Base-by-base conservation (phyloP, 768 basidiomycete genomes). In the Mycena polygramma region DNA sequence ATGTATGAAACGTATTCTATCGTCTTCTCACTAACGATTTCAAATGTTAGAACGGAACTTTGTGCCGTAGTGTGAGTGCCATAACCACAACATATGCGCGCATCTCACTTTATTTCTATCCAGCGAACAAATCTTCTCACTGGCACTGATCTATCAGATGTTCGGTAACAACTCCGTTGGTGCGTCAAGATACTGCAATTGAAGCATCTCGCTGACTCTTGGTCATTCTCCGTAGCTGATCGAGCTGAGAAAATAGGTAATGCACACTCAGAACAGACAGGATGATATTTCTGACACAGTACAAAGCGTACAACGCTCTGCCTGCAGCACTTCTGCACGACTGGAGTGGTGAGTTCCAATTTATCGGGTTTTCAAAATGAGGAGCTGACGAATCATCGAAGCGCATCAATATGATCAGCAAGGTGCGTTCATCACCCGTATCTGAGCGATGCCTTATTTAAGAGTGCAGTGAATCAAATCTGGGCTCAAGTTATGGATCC, bases 391-490 rank as follows among this genome's bases (percentile, higher is more conserved):
- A n/a, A 57, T 30, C 8, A 20, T 37, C 13, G 30, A 52, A 83
- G 82, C 82, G 5, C 83, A 84, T 51, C 83, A 84, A 63, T 84
- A 84, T 52, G 83, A 84, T 60, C 82, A 84, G 73, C 79, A 85
- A 78, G 81, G 82, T 82, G 13, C 36, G 30, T 48, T 35, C 7
- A 51, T 30, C 51, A 35, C 35, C 17, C 9, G 24, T 1, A n/a
- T 49, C 45, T 8, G 37, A 22, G 7, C 24, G 5, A 26, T 35
- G 15, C 20, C 46, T 45, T 8, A 53, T 49, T 36, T 45, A 22
- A 24, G 17, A 43, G 66, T 13, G 41, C 63, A 84, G 83, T 81
- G 2, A 85, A 85, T 45, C 82, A 85, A 69, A 82, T 85, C 37
- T 84, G 83, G 83, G 81, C 82, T 0, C 75, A 83, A 68, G 76